Evolutionary conservation across 805 yeast genomes (phyloP).

Genomic region (Wickerhamiella musiphila): DNA sequence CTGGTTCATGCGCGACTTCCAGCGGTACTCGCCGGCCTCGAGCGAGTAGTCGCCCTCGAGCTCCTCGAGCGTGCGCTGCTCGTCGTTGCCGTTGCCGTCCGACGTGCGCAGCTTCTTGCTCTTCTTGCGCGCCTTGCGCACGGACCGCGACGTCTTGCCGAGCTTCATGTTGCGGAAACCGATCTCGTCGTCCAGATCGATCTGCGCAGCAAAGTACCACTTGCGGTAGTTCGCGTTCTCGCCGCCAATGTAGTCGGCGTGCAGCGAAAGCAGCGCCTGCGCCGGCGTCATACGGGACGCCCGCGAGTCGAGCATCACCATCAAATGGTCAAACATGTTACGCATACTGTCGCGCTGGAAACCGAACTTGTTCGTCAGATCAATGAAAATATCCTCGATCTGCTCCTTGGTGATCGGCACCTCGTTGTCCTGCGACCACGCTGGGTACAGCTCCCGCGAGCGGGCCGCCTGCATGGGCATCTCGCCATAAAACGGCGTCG

Average conservation of each 20-base stretch:
- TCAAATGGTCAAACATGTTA: slow-evolving; percentile 67
- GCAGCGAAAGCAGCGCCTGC: slow-evolving; percentile 57
- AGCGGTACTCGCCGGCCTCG: slow-evolving; percentile 66
- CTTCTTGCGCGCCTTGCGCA: slow-evolving; percentile 32
- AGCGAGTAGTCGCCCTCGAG: slow-evolving; percentile 49
- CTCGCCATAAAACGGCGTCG: slow-evolving; percentile 81
- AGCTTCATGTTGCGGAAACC: slow-evolving; percentile 41
- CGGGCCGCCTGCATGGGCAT: slow-evolving; percentile 15
- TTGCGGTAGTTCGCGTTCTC: slow-evolving; percentile 69
- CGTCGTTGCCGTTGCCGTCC: slow-evolving; percentile 31
- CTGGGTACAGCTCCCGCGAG: slow-evolving; percentile 90
- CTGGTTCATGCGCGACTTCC: slow-evolving; percentile 49
- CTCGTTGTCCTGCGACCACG: slow-evolving; percentile 91
- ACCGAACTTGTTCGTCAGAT: slow-evolving; percentile 51
- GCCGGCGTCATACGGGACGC: slow-evolving; percentile 60
- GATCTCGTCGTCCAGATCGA: slow-evolving; percentile 54
- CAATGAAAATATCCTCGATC: slow-evolving; percentile 42
- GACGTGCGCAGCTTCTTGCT: slow-evolving; percentile 24
- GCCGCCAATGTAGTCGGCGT: slow-evolving; percentile 88
- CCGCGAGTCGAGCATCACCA: slow-evolving; percentile 73
- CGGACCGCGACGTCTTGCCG: slow-evolving; percentile 29
- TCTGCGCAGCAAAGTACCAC: slow-evolving; percentile 83
- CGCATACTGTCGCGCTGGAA: slow-evolving; percentile 64
- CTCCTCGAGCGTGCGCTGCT: slow-evolving; percentile 43
- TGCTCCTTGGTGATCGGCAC: slow-evolving; percentile 58